A percentile compares a stretch with the other conserved stretches of the same genome.
Evolutionary conservation across 2,329 filamentous ascomycete species (phyloP).

Genomic region (Penicillium hordei): DNA sequence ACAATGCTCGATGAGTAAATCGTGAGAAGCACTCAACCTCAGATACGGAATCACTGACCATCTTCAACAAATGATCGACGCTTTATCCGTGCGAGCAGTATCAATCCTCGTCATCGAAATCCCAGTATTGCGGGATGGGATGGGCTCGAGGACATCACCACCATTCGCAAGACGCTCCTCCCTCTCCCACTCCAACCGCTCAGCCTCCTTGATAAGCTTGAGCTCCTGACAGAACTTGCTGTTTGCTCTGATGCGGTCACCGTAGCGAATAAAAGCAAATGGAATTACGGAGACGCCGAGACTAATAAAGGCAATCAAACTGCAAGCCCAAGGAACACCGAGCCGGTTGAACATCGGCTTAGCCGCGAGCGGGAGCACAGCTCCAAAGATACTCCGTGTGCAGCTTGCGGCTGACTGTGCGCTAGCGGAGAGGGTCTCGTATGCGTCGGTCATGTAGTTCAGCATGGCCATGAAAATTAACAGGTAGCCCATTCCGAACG

Average conservation of each 20-base stretch:
- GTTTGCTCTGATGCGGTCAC: slow-evolving; percentile 39
- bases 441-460: slow-evolving; percentile 66
- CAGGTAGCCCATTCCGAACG: slow-evolving; percentile 62
- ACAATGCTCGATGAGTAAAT: neutral
- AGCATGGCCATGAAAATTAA: slow-evolving; percentile 65
- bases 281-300: slow-evolving; percentile 42
- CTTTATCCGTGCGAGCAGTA: slow-evolving; percentile 22
- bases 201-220: slow-evolving; percentile 36
- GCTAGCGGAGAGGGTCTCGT: slow-evolving; percentile 63
- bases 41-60: neutral
- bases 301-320: slow-evolving; percentile 42
- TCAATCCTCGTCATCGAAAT: slow-evolving; percentile 19
- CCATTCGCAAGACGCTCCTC: slow-evolving; percentile 13
- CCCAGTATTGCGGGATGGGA: slow-evolving; percentile 15
- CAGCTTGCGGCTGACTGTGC: slow-evolving; percentile 56
- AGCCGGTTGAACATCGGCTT: slow-evolving; percentile 44
- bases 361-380: slow-evolving; percentile 58
- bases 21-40: neutral
- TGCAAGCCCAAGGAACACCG: slow-evolving; percentile 47
- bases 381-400: slow-evolving; percentile 54
- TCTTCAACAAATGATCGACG: slow-evolving; percentile 23
- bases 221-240: slow-evolving; percentile 47
- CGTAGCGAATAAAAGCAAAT: slow-evolving; percentile 46
- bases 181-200: slow-evolving; percentile 25
- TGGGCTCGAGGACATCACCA: slow-evolving; percentile 11